Evolutionary conservation across 1,284 basidiomycete genomes (phyloP), one percentile per base, ranked within the genome.

Genomic region (Apiotrichum montevideense): DNA sequence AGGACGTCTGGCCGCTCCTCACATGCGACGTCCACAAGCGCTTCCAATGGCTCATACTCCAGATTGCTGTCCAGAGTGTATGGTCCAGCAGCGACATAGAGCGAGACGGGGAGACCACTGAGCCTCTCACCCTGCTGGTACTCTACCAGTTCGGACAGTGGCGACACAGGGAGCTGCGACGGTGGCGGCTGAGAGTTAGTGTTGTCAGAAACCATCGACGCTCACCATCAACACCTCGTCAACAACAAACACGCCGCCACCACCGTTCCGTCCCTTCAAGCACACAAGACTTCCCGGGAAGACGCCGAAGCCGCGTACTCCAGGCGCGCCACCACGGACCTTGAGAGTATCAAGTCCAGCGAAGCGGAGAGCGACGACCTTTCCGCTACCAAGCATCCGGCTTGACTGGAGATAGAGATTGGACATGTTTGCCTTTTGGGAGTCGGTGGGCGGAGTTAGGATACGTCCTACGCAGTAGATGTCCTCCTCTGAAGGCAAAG

Each of bases 261-360:
- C 90, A 2, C 92, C 93, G 72, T 98, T 98, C 67, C 84, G 83
- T 0, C 96, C 96, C 63, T 85, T 87, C n/a, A 97, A 72, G 3
- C 87, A 90, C 0, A 88, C 86, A 47, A 98, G 85, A 42, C 87
- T 86, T 2, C 96, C 96, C 0, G 93, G 91, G 70, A 94, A 98
- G 35, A 98, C 71, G 0, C 88, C 86, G 21, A 87, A 78, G 0
- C 85, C 84, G n/a, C 83, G 83, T 29, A 83, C 79, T 4, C 85
- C 86, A 5, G 82, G 74, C 4, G 77, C 76, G 0, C 82, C 83
- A 21, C 86, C 85, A 47, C 85, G 81, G 4, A 94, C 80, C 66
- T 84, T 85, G 54, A 89, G 77, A 39, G 79, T 76, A 2, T 83
- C 76, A 1, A 54, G 43, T 0, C 63, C 47, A 45, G 87, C 80